Conservation (phyloP, 1,139 yeast genomes). For the Saccharomyces hybrid region DNA sequence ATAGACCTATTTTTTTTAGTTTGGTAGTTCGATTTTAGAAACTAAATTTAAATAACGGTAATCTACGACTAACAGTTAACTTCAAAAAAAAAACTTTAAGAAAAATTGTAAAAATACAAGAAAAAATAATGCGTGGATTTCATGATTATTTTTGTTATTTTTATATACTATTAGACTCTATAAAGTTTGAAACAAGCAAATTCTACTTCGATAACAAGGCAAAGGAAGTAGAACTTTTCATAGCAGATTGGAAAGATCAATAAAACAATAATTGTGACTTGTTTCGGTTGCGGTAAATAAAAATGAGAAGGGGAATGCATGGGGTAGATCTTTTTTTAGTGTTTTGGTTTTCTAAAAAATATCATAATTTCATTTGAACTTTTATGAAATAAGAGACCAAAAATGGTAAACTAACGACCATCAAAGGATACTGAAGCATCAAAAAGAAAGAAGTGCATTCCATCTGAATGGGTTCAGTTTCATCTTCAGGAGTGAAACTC, state of each 20-base stretch:
- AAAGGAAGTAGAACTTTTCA: not conserved
- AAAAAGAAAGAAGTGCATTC: constrained; percentile 62
- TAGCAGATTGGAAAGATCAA: not conserved
- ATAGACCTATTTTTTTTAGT: not conserved
- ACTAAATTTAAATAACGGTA: not conserved
- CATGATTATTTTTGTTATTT: not conserved
- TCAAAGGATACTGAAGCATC: constrained; percentile 52
- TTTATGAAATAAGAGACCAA: constrained; percentile 52
- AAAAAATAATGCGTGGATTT: not conserved
- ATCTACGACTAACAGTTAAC: not conserved
- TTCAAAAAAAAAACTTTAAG: not conserved
- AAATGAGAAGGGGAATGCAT: not conserved
- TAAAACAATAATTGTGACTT: not conserved
- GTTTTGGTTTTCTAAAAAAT: not conserved
- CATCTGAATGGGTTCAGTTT: constrained; percentile 58
- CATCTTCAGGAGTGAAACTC: constrained; percentile 56
- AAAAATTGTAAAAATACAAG: not conserved
- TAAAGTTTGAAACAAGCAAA: not conserved
- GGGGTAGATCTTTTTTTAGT: not conserved
- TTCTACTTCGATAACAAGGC: not conserved
- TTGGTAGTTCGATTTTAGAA: not conserved
- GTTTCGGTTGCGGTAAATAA: not conserved
- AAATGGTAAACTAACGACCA: constrained; percentile 57
- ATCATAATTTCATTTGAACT: constrained; percentile 25
- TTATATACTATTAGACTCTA: not conserved